Base-by-base conservation (phyloP, 768 basidiomycete species). In the Asterophora lycoperdoides region DNA sequence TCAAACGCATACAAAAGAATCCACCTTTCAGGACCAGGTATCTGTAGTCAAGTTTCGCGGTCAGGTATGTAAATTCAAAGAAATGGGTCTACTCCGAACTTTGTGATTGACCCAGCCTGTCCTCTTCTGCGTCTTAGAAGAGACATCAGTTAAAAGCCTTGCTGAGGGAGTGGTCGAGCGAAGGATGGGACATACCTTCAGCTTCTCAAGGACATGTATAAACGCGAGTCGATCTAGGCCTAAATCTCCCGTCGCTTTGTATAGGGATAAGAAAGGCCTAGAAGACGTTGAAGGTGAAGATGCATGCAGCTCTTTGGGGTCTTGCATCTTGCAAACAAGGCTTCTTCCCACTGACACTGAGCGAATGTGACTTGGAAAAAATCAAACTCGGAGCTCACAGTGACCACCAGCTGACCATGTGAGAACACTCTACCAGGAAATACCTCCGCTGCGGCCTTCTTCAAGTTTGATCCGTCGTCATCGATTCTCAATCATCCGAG, bases 81-180 rank as follows among this genome's bases (percentile, higher is more conserved):
- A 23, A 14, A 29, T 17, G 37, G 18, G n/a, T 17, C 20, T 26
- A 11, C 9, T 19, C 8, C 1, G 28, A 38, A 52, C 77, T 37
- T 86, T 78, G 59, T 92, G 78, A 56, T 94, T 77, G 28, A 93
- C 78, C 95, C 94, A 99, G 53, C 95, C 95, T 0, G 93, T 96
- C 8, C 95, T 79, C 64, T 93, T 95, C 62, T 97, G 93, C 0
- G 89, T 94, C 93, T 96, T 49, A 49, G 17, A 18, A 29, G 36
- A 4, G 30, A 32, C 3, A 13, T 13, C 30, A 13, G 20, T 44
- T 8, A 33, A 9, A 11, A 3, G 8, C 4, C 15, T 26, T 48
- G 17, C 6, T 15, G n/a, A 26, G 19, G 32, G 17, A 41, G 15
- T 13, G 29, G 15, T 40, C 23, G 29, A 35, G 17, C 15, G 13